Conservation (phyloP, 768 basidiomycete species). For the Panus rudis region DNA sequence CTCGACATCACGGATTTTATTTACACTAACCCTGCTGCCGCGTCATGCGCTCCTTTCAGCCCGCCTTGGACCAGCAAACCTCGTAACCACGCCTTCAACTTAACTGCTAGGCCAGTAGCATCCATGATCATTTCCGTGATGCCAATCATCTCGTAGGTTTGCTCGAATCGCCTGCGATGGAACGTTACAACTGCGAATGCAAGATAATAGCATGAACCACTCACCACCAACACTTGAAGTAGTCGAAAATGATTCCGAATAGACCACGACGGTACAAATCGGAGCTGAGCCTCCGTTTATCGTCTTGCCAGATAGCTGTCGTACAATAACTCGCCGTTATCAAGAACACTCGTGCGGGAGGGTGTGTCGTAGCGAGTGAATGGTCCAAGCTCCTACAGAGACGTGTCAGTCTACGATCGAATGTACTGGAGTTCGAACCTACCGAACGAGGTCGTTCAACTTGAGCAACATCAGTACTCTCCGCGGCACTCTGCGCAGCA, state of each 20-base stretch:
- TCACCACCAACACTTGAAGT: slow-evolving; percentile 64
- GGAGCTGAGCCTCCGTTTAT: slow-evolving; percentile 30
- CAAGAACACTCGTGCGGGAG: slow-evolving; percentile 66
- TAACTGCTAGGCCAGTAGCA: slow-evolving; percentile 46
- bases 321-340: slow-evolving; percentile 88
- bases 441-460: slow-evolving; percentile 81
- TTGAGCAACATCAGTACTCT: slow-evolving; percentile 80
- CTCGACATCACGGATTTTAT: not conserved
- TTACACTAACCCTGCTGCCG: slow-evolving; percentile 59
- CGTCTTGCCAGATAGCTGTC: slow-evolving; percentile 71
- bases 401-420: not conserved
- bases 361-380: slow-evolving; percentile 72
- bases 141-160: slow-evolving; percentile 40
- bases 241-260: slow-evolving; percentile 38
- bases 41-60: slow-evolving; percentile 58
- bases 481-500: slow-evolving; percentile 80
- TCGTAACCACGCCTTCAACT: slow-evolving; percentile 53
- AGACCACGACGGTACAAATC: slow-evolving; percentile 45
- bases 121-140: slow-evolving; percentile 62
- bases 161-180: slow-evolving; percentile 50
- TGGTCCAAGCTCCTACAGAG: slow-evolving; percentile 67
- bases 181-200: slow-evolving; percentile 3
- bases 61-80: slow-evolving; percentile 60
- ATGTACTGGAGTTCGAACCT: slow-evolving; percentile 9
- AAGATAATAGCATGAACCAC: slow-evolving; percentile 19